A percentile compares a stretch with the other conserved stretches of the same genome.
These are phyloP conservation scores for Fusarium nygamai DNA, from an alignment of 2,329 filamentous ascomycete genomes.

Conservation along the genomic window DNA sequence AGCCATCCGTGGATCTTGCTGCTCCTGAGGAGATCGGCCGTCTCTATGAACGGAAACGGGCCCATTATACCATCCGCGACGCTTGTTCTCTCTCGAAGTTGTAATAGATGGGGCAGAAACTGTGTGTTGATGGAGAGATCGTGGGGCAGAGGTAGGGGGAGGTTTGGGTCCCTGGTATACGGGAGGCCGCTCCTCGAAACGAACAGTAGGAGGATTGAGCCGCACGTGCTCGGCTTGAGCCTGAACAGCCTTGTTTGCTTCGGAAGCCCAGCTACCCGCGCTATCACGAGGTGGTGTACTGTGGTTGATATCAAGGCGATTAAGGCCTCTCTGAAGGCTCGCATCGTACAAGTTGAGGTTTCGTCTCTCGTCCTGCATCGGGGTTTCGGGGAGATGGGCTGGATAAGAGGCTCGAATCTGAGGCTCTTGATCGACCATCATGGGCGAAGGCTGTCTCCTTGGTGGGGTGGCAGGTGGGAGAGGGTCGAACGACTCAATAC, in stretches of 20 bases:
- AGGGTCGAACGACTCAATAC: slow-evolving; percentile 92
- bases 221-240: slow-evolving; percentile 64
- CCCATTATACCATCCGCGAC: slow-evolving; percentile 78
- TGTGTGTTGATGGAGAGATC: slow-evolving; percentile 63
- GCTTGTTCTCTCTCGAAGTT: slow-evolving; percentile 69
- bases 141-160: slow-evolving; percentile 44
- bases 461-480: slow-evolving; percentile 72
- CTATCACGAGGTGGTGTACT: slow-evolving; percentile 62
- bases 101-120: slow-evolving; percentile 67
- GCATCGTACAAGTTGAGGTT: slow-evolving; percentile 71
- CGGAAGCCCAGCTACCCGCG: slow-evolving; percentile 65
- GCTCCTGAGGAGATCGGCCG: slow-evolving; percentile 41
- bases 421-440: slow-evolving; percentile 73
- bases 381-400: slow-evolving; percentile 43
- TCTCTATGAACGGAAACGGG: slow-evolving; percentile 54
- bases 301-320: slow-evolving; percentile 70
- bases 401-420: slow-evolving; percentile 47
- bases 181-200: slow-evolving; percentile 63
- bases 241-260: slow-evolving; percentile 65
- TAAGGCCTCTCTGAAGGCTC: slow-evolving; percentile 72
- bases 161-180: slow-evolving; percentile 46
- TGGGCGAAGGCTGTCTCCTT: slow-evolving; percentile 75
- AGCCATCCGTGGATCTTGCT: slow-evolving; percentile 49
- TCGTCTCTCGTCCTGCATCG: slow-evolving; percentile 57
- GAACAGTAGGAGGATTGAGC: slow-evolving; percentile 58